Evolutionary conservation across 2,329 filamentous ascomycete species (phyloP).

Genomic region (Neocatenulostroma microsporum): DNA sequence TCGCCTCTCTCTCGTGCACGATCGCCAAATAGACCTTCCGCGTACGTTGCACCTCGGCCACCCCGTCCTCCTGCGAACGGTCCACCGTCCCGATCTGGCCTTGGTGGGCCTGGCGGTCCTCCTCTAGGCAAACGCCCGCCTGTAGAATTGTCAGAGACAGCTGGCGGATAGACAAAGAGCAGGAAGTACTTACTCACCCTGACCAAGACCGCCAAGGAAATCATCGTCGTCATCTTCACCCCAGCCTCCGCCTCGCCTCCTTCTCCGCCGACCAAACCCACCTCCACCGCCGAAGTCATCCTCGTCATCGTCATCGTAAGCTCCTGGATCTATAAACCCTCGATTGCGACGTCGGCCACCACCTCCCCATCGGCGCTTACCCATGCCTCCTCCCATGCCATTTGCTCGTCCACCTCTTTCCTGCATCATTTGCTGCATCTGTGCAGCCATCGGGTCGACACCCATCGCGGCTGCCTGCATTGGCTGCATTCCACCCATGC

Average conservation of each 20-base stretch:
- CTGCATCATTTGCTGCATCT: conserved; percentile 3
- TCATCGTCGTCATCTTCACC: conserved; percentile 7
- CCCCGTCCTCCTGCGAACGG: conserved; percentile 1
- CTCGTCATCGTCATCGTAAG: conserved; percentile 14
- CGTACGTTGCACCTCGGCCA: not conserved
- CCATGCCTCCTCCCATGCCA: conserved; percentile 8
- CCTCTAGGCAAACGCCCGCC: not conserved
- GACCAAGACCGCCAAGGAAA: conserved; percentile 3
- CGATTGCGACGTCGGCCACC: not conserved
- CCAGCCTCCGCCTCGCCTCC: not conserved
- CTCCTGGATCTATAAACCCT: conserved; percentile 12
- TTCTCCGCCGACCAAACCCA: not conserved
- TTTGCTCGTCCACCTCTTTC: conserved; percentile 6
- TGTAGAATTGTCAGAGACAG: not conserved
- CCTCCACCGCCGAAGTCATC: not conserved
- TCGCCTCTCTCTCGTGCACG: not conserved
- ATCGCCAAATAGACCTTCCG: not conserved
- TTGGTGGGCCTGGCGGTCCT: not conserved
- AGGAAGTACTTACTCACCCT: conserved; percentile 8
- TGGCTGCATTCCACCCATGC: conserved; percentile 10
- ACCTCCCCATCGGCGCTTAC: not conserved
- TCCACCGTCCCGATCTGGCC: conserved; percentile 1
- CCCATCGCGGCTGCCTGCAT: too few relatives aligned
- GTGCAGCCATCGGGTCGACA: too few relatives aligned
- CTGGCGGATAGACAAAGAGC: not conserved